These are phyloP conservation scores for Teratosphaeria gauchensis DNA, from an alignment of 2,329 filamentous ascomycete genomes.

Conservation along the genomic window DNA sequence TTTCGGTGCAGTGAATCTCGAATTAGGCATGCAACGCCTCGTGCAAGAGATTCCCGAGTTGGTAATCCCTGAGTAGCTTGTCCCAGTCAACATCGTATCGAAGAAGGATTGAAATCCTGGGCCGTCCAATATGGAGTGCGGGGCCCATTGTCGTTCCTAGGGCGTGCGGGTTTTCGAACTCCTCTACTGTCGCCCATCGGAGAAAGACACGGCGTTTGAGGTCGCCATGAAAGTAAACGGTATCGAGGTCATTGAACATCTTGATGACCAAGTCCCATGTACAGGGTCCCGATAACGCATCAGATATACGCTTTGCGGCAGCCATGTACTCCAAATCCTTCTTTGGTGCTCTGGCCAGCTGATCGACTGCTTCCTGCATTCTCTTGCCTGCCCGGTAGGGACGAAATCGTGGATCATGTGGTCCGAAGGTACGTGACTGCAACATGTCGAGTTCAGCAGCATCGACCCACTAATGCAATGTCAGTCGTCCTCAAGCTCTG, in stretches of 20 bases:
- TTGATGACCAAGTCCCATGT: slow-evolving; percentile 8
- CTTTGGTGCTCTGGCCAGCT: not conserved
- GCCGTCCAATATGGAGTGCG: not conserved
- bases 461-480: not conserved
- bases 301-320: not conserved
- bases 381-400: not conserved
- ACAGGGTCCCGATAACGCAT: not conserved
- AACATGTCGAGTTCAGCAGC: not conserved
- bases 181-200: not conserved
- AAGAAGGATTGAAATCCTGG: not conserved
- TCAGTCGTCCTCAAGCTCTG: not conserved
- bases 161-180: not conserved
- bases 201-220: slow-evolving; percentile 5
- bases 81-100: not conserved
- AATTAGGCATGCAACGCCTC: not conserved
- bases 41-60: not conserved
- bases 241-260: slow-evolving; percentile 9
- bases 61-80: not conserved
- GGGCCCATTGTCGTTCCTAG: not conserved
- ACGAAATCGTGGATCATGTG: not conserved
- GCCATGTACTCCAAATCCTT: not conserved
- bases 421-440: not conserved
- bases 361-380: not conserved
- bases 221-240: slow-evolving; percentile 6
- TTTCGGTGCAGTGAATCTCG: not conserved